Evolutionary conservation across 768 basidiomycete genomes (phyloP).

Genomic region (Lactarius sanguifluus): DNA sequence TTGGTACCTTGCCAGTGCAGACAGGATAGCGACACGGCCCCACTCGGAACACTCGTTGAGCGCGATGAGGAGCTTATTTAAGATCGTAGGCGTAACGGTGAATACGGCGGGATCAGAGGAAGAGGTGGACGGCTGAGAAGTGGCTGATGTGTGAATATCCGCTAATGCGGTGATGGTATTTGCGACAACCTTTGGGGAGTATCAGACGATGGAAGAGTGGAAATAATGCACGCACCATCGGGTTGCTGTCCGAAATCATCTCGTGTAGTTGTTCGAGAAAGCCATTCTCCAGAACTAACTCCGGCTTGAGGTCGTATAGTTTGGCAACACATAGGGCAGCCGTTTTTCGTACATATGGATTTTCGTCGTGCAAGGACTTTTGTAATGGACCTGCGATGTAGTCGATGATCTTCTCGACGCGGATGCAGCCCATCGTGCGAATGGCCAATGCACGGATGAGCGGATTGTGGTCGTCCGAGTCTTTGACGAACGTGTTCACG

Average conservation of each 20-base stretch:
- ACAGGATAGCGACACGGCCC: slow-evolving; percentile 93
- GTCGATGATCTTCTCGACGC: slow-evolving; percentile 98
- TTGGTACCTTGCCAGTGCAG: slow-evolving; percentile 79
- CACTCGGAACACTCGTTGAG: slow-evolving; percentile 98
- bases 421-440: slow-evolving; percentile 95
- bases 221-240: slow-evolving; percentile 67
- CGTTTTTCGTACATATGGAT: slow-evolving; percentile 98
- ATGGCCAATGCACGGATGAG: slow-evolving; percentile 95
- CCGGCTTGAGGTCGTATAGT: slow-evolving; percentile 95
- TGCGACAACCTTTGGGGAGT: slow-evolving; percentile 80
- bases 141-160: slow-evolving; percentile 82
- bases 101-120: slow-evolving; percentile 69
- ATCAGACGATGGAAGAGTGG: slow-evolving; percentile 10
- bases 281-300: slow-evolving; percentile 91
- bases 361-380: slow-evolving; percentile 90
- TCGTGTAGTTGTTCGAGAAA: slow-evolving; percentile 87
- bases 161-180: slow-evolving; percentile 92
- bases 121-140: slow-evolving; percentile 52
- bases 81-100: slow-evolving; percentile 74
- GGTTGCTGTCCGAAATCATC: slow-evolving; percentile 94
- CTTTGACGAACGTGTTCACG: slow-evolving; percentile 98
- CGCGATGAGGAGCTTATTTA: slow-evolving; percentile 90
- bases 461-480: slow-evolving; percentile 95
- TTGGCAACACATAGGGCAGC: slow-evolving; percentile 97
- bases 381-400: slow-evolving; percentile 96